Percentiles rank a stretch among this genome's conserved stretches.
These are phyloP conservation scores for Schoenoplectus triqueter DNA, from an alignment of 202 grass and related monocot genomes.

Conservation along the genomic window DNA sequence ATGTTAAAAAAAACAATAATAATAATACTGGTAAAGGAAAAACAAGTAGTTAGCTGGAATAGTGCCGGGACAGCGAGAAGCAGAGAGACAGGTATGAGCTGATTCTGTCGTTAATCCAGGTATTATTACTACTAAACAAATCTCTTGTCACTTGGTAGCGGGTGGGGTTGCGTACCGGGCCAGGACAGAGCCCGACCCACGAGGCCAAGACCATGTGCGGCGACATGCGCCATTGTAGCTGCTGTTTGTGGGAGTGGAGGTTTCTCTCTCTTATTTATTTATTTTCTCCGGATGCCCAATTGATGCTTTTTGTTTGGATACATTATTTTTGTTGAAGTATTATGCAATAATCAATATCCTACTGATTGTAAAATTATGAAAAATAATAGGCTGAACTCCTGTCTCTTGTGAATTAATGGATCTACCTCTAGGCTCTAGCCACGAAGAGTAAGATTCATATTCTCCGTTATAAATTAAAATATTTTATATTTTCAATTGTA, in stretches of 20 bases:
- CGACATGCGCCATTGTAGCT: conserved; percentile 26
- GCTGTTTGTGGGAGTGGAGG: conserved; percentile 3
- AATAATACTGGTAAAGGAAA: neutral
- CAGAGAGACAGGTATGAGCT: conserved; percentile 33
- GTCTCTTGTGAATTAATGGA: neutral
- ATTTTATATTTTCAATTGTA: neutral
- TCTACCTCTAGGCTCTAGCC: neutral
- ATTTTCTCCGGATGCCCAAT: neutral
- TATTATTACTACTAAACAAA: conserved; percentile 26
- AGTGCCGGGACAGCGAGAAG: conserved; percentile 31
- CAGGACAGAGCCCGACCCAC: neutral
- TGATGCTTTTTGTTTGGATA: conserved; percentile 13
- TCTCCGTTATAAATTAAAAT: neutral
- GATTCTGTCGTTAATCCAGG: conserved; percentile 36
- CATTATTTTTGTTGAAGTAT: neutral
- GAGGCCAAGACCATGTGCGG: conserved; percentile 22
- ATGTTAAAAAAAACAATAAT: conserved; percentile 16
- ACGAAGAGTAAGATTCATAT: neutral
- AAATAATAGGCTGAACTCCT: neutral
- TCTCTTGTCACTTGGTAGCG: conserved; percentile 23
- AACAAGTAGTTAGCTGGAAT: conserved; percentile 37
- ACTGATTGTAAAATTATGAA: no score
- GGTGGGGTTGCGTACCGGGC: conserved; percentile 34
- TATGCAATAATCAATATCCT: no score
- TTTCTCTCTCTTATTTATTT: neutral